These are phyloP conservation scores for Colletotrichum tropicicola DNA, from an alignment of 2,329 filamentous ascomycete genomes.

Conservation along the genomic window DNA sequence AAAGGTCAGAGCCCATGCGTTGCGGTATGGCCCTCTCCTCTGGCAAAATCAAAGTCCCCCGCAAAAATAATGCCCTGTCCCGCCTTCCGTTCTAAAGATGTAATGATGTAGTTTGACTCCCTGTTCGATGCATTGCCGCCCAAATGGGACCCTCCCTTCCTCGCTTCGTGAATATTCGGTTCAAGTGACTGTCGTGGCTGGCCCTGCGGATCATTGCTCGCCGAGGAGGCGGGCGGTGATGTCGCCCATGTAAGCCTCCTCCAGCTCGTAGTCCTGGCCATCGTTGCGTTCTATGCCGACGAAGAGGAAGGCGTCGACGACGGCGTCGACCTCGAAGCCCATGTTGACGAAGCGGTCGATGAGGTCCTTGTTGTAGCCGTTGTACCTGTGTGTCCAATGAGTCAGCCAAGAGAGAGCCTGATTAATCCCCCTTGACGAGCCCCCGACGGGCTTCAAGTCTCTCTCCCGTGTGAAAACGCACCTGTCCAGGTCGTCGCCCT, in stretches of 20 bases:
- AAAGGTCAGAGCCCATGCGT: too few species aligned
- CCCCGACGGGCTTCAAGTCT: too few species aligned
- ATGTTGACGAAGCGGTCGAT: constrained; percentile 87
- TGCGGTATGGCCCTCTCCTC: too few species aligned
- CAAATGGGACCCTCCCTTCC: not conserved
- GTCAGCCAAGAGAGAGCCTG: too few species aligned
- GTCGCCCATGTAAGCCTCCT: constrained; percentile 90
- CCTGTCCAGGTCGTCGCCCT: constrained; percentile 63
- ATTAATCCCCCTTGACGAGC: too few species aligned
- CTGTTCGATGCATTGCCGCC: constrained; percentile 7
- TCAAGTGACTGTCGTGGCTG: not conserved
- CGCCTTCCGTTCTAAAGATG: constrained; percentile 9
- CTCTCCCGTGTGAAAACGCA: constrained; percentile 33
- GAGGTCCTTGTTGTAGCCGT: constrained; percentile 86
- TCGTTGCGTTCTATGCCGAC: constrained; percentile 83
- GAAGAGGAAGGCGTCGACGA: constrained; percentile 84
- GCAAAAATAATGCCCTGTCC: not conserved
- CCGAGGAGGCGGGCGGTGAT: constrained; percentile 86
- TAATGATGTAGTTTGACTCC: constrained; percentile 19
- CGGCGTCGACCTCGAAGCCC: constrained; percentile 89
- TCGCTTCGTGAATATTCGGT: not conserved
- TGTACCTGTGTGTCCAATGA: constrained; percentile 66
- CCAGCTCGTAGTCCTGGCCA: constrained; percentile 85
- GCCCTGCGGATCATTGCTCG: constrained; percentile 62
- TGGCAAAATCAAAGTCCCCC: too few species aligned